A percentile compares a stretch with the other conserved stretches of the same genome.
phyloP scores from a whole-genome alignment of 495 filamentous ascomycete species.

The Aspergillus steynii region DNA sequence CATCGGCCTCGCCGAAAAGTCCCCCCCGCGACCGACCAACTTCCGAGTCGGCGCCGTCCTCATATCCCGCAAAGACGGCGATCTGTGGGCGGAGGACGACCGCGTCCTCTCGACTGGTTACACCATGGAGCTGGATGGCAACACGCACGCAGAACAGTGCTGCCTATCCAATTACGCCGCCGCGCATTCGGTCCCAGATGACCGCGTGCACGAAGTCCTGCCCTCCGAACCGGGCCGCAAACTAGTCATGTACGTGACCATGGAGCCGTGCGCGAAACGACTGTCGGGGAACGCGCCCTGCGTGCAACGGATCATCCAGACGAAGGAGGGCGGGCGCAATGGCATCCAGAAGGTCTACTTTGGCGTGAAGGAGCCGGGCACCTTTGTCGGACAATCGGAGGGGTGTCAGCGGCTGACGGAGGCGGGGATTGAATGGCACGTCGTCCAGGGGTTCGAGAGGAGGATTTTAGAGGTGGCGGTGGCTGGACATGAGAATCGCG shows the following conservation, averaged over 20 bases:
- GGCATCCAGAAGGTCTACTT: conserved; percentile 80
- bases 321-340: conserved; percentile 39
- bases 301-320: conserved; percentile 72
- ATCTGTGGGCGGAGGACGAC: conserved; percentile 43
- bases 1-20: conserved; percentile 70
- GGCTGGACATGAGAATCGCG: conserved; percentile 67
- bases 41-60: conserved; percentile 90
- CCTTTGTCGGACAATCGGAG: conserved; percentile 79
- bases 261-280: conserved; percentile 87
- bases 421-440: conserved; percentile 72
- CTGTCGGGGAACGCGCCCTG: conserved; percentile 82
- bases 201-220: conserved; percentile 55
- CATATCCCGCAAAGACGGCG: conserved; percentile 50
- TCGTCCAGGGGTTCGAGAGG: conserved; percentile 73
- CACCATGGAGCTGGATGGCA: conserved; percentile 86
- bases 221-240: conserved; percentile 40
- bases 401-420: conserved; percentile 68
- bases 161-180: conserved; percentile 76
- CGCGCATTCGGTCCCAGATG: conserved; percentile 51
- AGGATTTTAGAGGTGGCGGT: conserved; percentile 80
- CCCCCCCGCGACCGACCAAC: conserved; percentile 83
- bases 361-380: conserved; percentile 85
- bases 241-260: conserved; percentile 82
- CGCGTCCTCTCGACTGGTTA: conserved; percentile 79
- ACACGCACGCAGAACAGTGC: conserved; percentile 95